A percentile compares a stretch with the other conserved stretches of the same genome.
phyloP scores from a whole-genome alignment of 2,329 filamentous ascomycete species.

The Polytolypa hystricis region DNA sequence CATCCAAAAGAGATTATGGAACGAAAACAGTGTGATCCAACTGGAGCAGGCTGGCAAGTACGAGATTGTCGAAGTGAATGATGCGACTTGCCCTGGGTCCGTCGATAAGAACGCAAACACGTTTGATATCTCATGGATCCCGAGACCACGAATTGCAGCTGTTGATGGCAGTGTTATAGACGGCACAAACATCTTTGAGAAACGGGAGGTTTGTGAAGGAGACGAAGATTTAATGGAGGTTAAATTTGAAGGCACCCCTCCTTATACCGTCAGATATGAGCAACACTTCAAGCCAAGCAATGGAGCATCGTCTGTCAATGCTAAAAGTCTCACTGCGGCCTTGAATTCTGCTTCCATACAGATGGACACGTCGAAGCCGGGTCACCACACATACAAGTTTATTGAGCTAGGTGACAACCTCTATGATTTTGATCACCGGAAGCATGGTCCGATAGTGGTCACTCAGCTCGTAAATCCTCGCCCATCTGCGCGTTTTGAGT shows the following conservation, averaged over 20 bases:
- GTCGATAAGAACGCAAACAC: slow-evolving; percentile 61
- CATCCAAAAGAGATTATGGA: slow-evolving; percentile 38
- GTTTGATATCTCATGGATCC: slow-evolving; percentile 78
- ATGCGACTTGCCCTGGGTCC: slow-evolving; percentile 70
- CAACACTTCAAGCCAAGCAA: slow-evolving; percentile 59
- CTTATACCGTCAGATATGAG: slow-evolving; percentile 74
- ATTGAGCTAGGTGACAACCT: slow-evolving; percentile 71
- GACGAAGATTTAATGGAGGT: slow-evolving; percentile 86
- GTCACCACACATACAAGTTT: slow-evolving; percentile 79
- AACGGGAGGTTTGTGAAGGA: slow-evolving; percentile 82
- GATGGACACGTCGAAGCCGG: slow-evolving; percentile 76
- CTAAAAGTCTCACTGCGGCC: slow-evolving; percentile 65
- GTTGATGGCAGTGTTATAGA: slow-evolving; percentile 40
- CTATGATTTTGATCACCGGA: slow-evolving; percentile 62
- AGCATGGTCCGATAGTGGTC: slow-evolving; percentile 56
- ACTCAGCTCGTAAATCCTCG: slow-evolving; percentile 76
- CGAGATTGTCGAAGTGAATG: slow-evolving; percentile 64
- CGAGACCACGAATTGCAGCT: slow-evolving; percentile 61
- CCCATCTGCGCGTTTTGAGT: slow-evolving; percentile 69
- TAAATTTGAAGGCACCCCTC: slow-evolving; percentile 65
- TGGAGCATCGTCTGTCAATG: slow-evolving; percentile 53
- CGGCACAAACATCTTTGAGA: slow-evolving; percentile 49
- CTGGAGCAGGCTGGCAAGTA: slow-evolving; percentile 63
- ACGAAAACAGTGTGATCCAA: slow-evolving; percentile 57
- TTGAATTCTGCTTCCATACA: slow-evolving; percentile 65